phyloP scores from a whole-genome alignment of 2,329 filamentous ascomycete species.

The Aspergillus sp. region DNA sequence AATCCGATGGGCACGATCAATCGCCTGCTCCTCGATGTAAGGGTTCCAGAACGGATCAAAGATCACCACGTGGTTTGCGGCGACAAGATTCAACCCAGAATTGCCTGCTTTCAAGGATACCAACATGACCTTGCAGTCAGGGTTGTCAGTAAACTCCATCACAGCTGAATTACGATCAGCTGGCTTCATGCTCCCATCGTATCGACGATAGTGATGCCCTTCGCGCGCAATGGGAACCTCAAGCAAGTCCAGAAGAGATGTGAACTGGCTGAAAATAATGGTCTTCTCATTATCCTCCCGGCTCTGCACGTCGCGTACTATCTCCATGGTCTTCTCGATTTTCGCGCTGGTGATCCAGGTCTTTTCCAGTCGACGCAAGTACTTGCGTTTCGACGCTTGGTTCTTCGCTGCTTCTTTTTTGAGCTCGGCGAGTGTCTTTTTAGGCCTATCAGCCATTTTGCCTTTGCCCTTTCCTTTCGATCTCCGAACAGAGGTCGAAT shows the following conservation, averaged over 20 bases:
- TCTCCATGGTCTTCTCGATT: conserved; percentile 66
- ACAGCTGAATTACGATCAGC: conserved; percentile 66
- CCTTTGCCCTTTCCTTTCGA: conserved; percentile 44
- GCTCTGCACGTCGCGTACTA: conserved; percentile 55
- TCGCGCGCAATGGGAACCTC: conserved; percentile 68
- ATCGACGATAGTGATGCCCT: conserved; percentile 63
- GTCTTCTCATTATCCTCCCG: conserved; percentile 66
- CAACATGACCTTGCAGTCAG: conserved; percentile 66
- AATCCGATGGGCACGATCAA: conserved; percentile 86
- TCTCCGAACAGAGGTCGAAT: conserved; percentile 49
- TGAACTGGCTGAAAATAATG: conserved; percentile 81
- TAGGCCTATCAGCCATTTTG: conserved; percentile 49
- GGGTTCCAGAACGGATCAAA: conserved; percentile 96
- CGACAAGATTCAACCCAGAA: conserved; percentile 80
- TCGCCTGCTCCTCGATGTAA: conserved; percentile 86
- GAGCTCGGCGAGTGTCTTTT: conserved; percentile 36
- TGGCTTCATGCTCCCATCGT: conserved; percentile 73
- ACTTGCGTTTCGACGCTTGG: conserved; percentile 64
- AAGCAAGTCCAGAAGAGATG: conserved; percentile 72
- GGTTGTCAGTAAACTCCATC: conserved; percentile 63
- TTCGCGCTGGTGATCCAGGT: conserved; percentile 75
- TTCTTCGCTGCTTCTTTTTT: conserved; percentile 59
- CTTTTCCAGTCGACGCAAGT: conserved; percentile 66
- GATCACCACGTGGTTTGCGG: conserved; percentile 82
- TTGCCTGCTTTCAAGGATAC: conserved; percentile 80